Evolutionary conservation across 2,329 filamentous ascomycete genomes (phyloP).

Genomic region (Diaporthe aspalathi): DNA sequence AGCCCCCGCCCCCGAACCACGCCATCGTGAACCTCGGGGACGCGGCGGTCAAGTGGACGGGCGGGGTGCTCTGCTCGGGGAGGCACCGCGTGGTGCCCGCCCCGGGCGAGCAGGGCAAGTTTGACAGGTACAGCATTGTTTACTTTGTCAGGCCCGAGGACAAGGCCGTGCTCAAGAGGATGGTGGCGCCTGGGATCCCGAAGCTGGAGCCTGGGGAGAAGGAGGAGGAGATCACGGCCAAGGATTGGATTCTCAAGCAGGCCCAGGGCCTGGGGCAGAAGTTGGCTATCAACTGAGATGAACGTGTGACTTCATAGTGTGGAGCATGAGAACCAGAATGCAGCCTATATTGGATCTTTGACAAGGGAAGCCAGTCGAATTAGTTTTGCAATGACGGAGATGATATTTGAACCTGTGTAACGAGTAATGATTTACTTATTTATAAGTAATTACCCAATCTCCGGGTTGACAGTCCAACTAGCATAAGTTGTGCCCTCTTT

Average conservation of each 20-base stretch:
- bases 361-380: rapidly evolving
- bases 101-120: slow-evolving; percentile 41
- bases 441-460: no score
- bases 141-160: slow-evolving; percentile 42
- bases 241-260: slow-evolving; percentile 40
- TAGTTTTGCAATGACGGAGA: not conserved
- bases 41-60: slow-evolving; percentile 50
- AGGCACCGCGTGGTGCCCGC: slow-evolving; percentile 50
- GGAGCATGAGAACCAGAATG: not conserved
- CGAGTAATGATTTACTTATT: no score
- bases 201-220: slow-evolving; percentile 28
- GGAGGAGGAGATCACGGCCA: slow-evolving; percentile 36
- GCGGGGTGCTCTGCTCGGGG: slow-evolving; percentile 48
- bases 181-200: slow-evolving; percentile 37
- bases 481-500: no score
- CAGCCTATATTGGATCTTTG: not conserved
- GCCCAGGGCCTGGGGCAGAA: slow-evolving; percentile 23
- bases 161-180: slow-evolving; percentile 37
- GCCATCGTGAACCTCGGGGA: slow-evolving; percentile 54
- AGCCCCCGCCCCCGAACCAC: slow-evolving; percentile 47
- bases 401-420: no score
- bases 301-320: not conserved
- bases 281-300: slow-evolving; percentile 2
- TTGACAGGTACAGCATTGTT: slow-evolving; percentile 38
- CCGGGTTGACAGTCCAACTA: no score